Evolutionary conservation across 208 protist genomes (phyloP), one percentile per base, ranked within the genome.

Genomic region (Acanthamoeba culbertsoni): DNA sequence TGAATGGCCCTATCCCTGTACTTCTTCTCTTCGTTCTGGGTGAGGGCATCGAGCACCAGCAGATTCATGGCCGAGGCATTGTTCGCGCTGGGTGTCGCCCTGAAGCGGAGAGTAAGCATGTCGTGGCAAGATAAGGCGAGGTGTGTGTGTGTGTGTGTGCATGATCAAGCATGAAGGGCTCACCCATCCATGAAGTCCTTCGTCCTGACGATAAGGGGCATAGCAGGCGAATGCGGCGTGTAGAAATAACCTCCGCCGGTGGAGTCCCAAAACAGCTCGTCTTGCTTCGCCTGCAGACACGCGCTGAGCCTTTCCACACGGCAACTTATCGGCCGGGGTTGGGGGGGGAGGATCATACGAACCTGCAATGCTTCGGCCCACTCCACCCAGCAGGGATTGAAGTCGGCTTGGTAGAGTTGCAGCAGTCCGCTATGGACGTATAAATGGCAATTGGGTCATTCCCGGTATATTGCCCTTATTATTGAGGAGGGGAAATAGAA

Each of bases 381-480:
- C 77, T 59, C 26, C 12, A 88, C 12, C 77, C 77, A 88, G 16
- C 31, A 37, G 46, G 77, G 28, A 55, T 88, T 57, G 26, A 42
- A 88, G 43, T 88, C 77, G n/a, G 77, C 31, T 88, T 88, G 77
- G 37, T 88, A 88, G 20, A 88, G 77, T 31, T 95, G 86, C 1
- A 94, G 2, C 43, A 94, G 42, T 16, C 71, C 94, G 5, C 65
- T 77, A n/a, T 43, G n/a, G 31, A 12, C 14, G n/a, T n/a, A n/a
- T n/a, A n/a, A n/a, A n/a, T n/a, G n/a, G n/a, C n/a, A n/a, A n/a
- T n/a, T n/a, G n/a, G n/a, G n/a, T n/a, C n/a, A n/a, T n/a, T n/a
- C n/a, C n/a, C n/a, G n/a, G n/a, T n/a, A n/a, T n/a, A n/a, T n/a
- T n/a, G n/a, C n/a, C n/a, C n/a, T n/a, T n/a, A n/a, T n/a, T n/a